These are phyloP conservation scores for Coemansia sp. DNA, from an alignment of 192 early-diverging fungal genomes.

Conservation along the genomic window DNA sequence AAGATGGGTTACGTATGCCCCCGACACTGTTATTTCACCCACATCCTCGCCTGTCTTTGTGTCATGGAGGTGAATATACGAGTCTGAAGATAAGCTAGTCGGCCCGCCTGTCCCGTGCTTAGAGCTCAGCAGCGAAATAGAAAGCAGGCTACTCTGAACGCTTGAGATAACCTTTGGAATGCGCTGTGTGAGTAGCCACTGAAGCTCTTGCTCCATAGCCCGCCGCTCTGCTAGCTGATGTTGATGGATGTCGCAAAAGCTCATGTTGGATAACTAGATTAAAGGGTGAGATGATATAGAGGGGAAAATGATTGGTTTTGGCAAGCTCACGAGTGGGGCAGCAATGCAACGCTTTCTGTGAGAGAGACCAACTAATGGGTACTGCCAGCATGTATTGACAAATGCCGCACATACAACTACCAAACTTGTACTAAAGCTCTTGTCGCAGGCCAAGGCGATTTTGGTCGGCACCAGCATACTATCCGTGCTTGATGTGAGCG, in stretches of 20 bases:
- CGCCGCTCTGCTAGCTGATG: not conserved
- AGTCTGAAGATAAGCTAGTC: conserved; percentile 1
- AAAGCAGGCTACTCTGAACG: conserved; percentile 4
- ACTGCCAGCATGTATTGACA: no score
- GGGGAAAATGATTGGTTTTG: no score
- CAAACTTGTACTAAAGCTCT: conserved; percentile 29
- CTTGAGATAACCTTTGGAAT: conserved; percentile 27
- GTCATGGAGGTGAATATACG: conserved; percentile 1
- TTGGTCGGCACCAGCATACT: conserved; percentile 1
- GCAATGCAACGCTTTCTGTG: no score
- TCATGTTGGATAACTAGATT: not conserved
- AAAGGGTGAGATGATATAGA: no score
- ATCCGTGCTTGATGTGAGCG: conserved; percentile 3
- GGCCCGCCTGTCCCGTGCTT: not conserved
- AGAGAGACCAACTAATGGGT: no score
- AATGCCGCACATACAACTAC: no score
- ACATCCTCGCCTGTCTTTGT: conserved; percentile 2
- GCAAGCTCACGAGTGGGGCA: no score
- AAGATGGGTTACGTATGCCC: conserved; percentile 29
- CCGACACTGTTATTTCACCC: conserved; percentile 25
- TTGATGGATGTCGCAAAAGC: not conserved
- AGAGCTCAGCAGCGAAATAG: conserved; percentile 11
- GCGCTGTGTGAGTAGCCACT: conserved; percentile 35
- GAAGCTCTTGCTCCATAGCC: conserved; percentile 14
- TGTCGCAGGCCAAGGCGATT: conserved; percentile 21